Percentiles rank a stretch among this genome's conserved stretches.
phyloP scores from a whole-genome alignment of 2,329 filamentous ascomycete genomes.

The Pyrenophora graminea region DNA sequence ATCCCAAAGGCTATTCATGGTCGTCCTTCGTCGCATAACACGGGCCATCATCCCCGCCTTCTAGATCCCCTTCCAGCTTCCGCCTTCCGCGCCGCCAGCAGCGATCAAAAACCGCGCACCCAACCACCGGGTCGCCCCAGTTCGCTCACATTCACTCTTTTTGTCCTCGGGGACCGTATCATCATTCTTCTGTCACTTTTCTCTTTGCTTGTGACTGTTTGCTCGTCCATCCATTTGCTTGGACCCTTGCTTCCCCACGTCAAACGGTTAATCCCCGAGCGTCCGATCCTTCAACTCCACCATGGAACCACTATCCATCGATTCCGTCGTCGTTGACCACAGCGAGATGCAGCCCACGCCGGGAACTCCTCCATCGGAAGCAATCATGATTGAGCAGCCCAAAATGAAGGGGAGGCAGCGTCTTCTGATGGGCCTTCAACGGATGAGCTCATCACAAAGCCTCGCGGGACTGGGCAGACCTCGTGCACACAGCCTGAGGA shows the following conservation, averaged over 20 bases:
- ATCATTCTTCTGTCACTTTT: conserved; percentile 13
- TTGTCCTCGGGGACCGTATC: conserved; percentile 5
- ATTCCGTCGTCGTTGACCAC: conserved; percentile 44
- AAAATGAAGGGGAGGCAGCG: conserved; percentile 72
- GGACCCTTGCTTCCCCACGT: conserved; percentile 16
- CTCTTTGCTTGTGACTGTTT: background rate
- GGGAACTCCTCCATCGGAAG: conserved; percentile 27
- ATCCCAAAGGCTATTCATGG: conserved; percentile 5
- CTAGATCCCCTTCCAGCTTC: conserved; percentile 12
- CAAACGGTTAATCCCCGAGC: conserved; percentile 9
- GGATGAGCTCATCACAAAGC: conserved; percentile 80
- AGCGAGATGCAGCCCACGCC: conserved; percentile 22
- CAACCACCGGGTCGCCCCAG: conserved; percentile 27
- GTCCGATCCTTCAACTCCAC: conserved; percentile 9
- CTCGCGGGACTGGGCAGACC: conserved; percentile 66
- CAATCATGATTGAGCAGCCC: conserved; percentile 42
- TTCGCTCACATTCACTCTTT: conserved; percentile 10
- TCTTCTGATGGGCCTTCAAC: conserved; percentile 73
- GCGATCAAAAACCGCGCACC: conserved; percentile 32
- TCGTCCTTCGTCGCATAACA: conserved; percentile 15
- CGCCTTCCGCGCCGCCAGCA: conserved; percentile 14
- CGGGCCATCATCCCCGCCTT: conserved; percentile 29
- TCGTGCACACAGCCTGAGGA: conserved; percentile 70
- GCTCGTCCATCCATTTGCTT: conserved; percentile 2
- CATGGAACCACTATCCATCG: conserved; percentile 47